These are phyloP conservation scores for Pseudozyma sp. DNA, from an alignment of 1,284 basidiomycete genomes.

Conservation along the genomic window DNA sequence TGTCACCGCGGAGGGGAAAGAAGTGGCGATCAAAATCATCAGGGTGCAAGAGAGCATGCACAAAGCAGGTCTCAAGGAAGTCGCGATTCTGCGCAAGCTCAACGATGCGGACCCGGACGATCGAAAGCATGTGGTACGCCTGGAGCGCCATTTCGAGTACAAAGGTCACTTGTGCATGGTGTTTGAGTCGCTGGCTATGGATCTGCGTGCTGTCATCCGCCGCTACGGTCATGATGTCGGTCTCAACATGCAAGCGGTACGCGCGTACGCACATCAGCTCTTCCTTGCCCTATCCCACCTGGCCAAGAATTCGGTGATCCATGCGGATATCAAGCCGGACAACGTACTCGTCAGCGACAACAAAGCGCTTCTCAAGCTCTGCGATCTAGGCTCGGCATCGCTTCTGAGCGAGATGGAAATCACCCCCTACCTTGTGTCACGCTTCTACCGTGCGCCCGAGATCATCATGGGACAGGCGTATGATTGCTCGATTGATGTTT, in stretches of 20 bases:
- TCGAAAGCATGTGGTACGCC: constrained; percentile 91
- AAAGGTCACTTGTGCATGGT: constrained; percentile 96
- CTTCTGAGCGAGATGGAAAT: constrained; percentile 95
- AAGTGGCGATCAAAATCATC: constrained; percentile 98
- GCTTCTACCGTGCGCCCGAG: constrained; percentile 98
- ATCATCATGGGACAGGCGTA: constrained; percentile 97
- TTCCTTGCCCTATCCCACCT: constrained; percentile 88
- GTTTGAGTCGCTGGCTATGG: constrained; percentile 94
- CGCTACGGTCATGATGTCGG: constrained; percentile 99
- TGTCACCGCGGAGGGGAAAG: constrained; percentile 67
- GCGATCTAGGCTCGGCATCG: constrained; percentile 94
- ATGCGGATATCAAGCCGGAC: constrained; percentile 83
- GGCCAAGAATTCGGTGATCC: constrained; percentile 90
- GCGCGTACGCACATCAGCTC: constrained; percentile 95
- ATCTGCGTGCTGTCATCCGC: constrained; percentile 96
- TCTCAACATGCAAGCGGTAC: constrained; percentile 93
- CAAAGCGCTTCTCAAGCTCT: constrained; percentile 92
- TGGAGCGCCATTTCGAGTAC: constrained; percentile 95
- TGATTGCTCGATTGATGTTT: constrained; percentile 92
- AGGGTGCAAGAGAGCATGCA: constrained; percentile 97
- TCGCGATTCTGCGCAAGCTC: constrained; percentile 86
- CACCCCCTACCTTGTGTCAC: constrained; percentile 95
- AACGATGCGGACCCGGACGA: constrained; percentile 91
- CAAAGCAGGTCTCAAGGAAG: constrained; percentile 93
- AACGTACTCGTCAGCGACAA: constrained; percentile 79